phyloP scores from a whole-genome alignment of 2,329 filamentous ascomycete species.

The Cercospora sesami region DNA sequence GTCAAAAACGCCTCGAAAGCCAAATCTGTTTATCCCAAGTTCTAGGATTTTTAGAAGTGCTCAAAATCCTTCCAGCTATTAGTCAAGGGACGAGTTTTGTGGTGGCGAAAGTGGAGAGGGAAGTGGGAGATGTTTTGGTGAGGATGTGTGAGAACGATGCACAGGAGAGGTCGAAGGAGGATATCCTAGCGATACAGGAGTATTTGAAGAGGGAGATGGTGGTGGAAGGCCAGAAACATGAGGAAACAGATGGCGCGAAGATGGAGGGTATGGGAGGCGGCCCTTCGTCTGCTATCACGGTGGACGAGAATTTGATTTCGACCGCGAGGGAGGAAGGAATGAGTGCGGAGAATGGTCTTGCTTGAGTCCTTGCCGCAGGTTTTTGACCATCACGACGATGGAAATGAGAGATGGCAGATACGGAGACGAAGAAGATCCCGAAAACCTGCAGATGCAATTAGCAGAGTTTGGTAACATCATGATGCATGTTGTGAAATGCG shows the following conservation, averaged over 20 bases:
- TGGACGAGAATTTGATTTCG: neutral
- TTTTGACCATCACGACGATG: too few relatives aligned
- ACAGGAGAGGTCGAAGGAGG: neutral
- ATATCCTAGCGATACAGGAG: neutral
- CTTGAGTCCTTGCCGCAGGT: neutral
- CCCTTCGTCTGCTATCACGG: neutral
- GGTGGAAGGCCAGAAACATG: neutral
- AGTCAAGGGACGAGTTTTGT: neutral
- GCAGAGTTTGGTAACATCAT: neutral
- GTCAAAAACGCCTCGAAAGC: neutral
- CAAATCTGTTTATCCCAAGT: neutral
- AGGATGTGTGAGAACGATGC: slow-evolving; percentile 10
- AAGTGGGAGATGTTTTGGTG: neutral
- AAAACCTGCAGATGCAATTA: neutral
- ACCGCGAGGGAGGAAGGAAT: neutral
- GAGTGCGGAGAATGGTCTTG: neutral
- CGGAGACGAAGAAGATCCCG: too few relatives aligned
- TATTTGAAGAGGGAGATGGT: neutral
- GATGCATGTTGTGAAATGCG: neutral
- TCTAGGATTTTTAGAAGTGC: neutral
- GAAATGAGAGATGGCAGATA: too few relatives aligned
- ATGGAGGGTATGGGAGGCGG: neutral
- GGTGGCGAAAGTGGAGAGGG: neutral
- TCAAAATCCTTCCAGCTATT: neutral
- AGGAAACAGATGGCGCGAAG: neutral